Base-by-base conservation (phyloP, 306 rosid species). In the Argentina anserina region DNA sequence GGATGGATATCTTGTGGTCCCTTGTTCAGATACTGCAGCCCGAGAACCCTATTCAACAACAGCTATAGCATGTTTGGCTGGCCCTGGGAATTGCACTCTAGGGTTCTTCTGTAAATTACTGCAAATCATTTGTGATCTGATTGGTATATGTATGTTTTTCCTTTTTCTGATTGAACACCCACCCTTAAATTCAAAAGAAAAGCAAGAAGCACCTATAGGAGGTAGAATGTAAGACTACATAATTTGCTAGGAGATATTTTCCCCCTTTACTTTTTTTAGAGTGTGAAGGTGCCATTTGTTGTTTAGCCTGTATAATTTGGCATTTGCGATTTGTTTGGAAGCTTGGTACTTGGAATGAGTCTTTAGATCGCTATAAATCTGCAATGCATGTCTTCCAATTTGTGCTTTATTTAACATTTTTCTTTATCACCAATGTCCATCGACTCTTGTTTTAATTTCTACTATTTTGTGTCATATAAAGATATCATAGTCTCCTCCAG, bases 1-100 rank as follows among this genome's bases (percentile, higher is more conserved):
- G 98, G 49, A 84, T 93, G 94, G 96, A 93, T 79, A 88, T 93
- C 77, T 71, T 93, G 81, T 93, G 98, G 96, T 88, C 96, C 21
- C 97, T 93, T 78, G 97, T 91, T 83, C 96, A 93, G 71, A 81
- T 91, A 82, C 77, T 93, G 83, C 97, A 93, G 79, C 93, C 92
- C 73, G 87, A 86, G 81, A 81, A 81, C 76, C 69, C 85, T 43
- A 36, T 69, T 61, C 72, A 75, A 78, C 78, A 83, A 78, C 78
- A 83, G 72, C 59, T 56, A 42, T 72, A 66, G 70, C 65, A 59
- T 65, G 69, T 74, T 78, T 62, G 46, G 25, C 76, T 67, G 58
- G 18, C 78, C 75, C 70, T 34, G 53, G 76, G 78, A 78, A 67
- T 46, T 67, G 34, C 15, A 31, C 31, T 76, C 49, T 50, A 69